phyloP scores from a whole-genome alignment of 192 early-diverging fungal species.

The Backusella tuberculispora region DNA sequence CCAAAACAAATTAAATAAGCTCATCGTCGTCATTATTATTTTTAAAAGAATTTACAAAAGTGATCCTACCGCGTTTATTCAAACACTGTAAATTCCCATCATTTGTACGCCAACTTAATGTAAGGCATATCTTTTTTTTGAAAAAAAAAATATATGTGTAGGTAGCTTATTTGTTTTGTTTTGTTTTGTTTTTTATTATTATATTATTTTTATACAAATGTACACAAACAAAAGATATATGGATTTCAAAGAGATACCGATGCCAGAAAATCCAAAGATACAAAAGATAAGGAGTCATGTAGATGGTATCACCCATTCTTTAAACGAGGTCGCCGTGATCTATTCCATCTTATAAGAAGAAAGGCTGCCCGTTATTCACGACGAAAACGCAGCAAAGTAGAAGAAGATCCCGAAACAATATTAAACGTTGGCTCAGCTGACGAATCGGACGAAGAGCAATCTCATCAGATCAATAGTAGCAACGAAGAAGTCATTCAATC shows the following conservation, averaged over 20 bases:
- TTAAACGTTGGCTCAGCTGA: conserved; percentile 23
- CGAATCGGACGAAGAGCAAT: neutral
- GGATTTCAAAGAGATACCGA: conserved; percentile 55
- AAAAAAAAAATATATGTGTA: neutral
- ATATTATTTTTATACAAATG: neutral
- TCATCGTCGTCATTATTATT: conserved; percentile 1
- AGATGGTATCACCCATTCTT: conserved; percentile 52
- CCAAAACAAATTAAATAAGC: neutral
- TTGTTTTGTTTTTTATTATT: conserved; percentile 6
- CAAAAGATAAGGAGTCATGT: conserved; percentile 47
- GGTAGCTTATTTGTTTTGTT: neutral
- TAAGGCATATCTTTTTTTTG: conserved; percentile 21
- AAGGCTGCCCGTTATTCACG: conserved; percentile 38
- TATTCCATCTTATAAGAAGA: conserved; percentile 46
- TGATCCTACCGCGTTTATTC: conserved; percentile 46
- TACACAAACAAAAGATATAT: conserved; percentile 43
- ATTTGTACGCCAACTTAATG: conserved; percentile 57
- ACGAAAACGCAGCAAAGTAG: conserved; percentile 19
- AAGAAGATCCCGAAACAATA: conserved; percentile 26
- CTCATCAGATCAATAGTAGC: neutral
- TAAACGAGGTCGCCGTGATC: conserved; percentile 44
- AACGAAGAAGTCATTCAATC: neutral
- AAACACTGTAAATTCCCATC: conserved; percentile 57
- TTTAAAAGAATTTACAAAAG: conserved; percentile 44
- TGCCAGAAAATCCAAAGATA: conserved; percentile 52